Evolutionary conservation across 768 basidiomycete genomes (phyloP).

Genomic region (Termitomyces sp.): DNA sequence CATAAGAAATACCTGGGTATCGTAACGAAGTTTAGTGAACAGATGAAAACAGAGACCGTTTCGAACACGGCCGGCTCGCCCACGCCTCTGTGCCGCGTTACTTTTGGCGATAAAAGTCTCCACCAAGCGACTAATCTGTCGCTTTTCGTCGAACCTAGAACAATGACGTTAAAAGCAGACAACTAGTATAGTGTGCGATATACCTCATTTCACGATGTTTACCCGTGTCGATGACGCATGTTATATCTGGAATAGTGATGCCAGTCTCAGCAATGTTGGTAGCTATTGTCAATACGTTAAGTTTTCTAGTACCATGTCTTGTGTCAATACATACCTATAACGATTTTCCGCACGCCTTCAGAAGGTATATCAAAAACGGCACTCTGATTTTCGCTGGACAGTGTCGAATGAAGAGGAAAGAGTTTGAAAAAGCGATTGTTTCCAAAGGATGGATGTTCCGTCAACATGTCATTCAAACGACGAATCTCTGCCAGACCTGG

Average conservation of each 20-base stretch:
- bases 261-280: constrained; percentile 97
- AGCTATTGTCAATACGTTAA: constrained; percentile 36
- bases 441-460: constrained; percentile 71
- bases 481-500: constrained; percentile 94
- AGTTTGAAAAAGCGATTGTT: constrained; percentile 58
- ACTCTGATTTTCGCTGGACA: constrained; percentile 87
- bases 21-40: constrained; percentile 84
- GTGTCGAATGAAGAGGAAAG: constrained; percentile 86
- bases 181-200: not conserved
- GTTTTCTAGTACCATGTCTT: not conserved
- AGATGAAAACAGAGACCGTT: constrained; percentile 91
- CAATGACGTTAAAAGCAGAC: not conserved
- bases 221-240: constrained; percentile 92
- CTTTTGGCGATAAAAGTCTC: constrained; percentile 91
- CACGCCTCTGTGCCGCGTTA: constrained; percentile 85
- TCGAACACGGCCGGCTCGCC: constrained; percentile 89
- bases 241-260: constrained; percentile 97
- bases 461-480: constrained; percentile 73
- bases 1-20: constrained; percentile 51
- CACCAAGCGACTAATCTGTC: constrained; percentile 86
- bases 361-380: constrained; percentile 90
- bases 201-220: constrained; percentile 93
- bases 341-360: constrained; percentile 80
- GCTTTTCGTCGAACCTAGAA: constrained; percentile 88
- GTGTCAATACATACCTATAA: constrained; percentile 59